These are phyloP conservation scores for Mollisia scopiformis DNA, from an alignment of 2,329 filamentous ascomycete genomes.

Conservation along the genomic window DNA sequence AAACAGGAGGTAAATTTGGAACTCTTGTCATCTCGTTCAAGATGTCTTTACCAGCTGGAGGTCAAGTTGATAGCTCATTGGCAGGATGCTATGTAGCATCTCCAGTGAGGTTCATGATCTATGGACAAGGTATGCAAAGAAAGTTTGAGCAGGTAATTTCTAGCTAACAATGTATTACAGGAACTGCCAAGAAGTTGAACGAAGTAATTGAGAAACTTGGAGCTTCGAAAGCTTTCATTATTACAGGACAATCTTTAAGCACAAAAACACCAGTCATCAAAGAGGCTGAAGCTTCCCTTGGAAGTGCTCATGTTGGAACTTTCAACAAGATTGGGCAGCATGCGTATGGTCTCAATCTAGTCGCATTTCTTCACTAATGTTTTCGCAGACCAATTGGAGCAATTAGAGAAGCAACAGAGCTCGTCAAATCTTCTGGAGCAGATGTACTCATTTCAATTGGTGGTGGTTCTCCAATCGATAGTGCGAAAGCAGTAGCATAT, in stretches of 20 bases:
- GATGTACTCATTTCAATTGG: constrained; percentile 59
- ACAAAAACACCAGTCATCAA: constrained; percentile 55
- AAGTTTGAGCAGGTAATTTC: not conserved
- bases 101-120: constrained; percentile 26
- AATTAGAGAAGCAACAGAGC: constrained; percentile 52
- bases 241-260: constrained; percentile 56
- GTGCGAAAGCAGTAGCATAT: constrained; percentile 49
- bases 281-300: constrained; percentile 51
- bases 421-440: constrained; percentile 48
- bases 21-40: not conserved
- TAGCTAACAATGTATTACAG: not conserved
- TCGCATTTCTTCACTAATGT: not conserved
- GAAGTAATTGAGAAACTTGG: constrained; percentile 20
- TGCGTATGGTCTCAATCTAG: constrained; percentile 34
- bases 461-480: constrained; percentile 58
- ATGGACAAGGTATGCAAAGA: constrained; percentile 22
- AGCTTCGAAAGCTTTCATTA: constrained; percentile 57
- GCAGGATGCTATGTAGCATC: constrained; percentile 23
- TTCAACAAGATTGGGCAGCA: constrained; percentile 58
- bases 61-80: constrained; percentile 20
- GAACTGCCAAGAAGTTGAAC: constrained; percentile 18
- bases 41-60: constrained; percentile 22
- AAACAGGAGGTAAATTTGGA: not conserved
- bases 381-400: constrained; percentile 46
- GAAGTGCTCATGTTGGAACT: constrained; percentile 51